A percentile compares a stretch with the other conserved stretches of the same genome.
Conservation (phyloP, 768 basidiomycete genomes). For the Panus rudis region DNA sequence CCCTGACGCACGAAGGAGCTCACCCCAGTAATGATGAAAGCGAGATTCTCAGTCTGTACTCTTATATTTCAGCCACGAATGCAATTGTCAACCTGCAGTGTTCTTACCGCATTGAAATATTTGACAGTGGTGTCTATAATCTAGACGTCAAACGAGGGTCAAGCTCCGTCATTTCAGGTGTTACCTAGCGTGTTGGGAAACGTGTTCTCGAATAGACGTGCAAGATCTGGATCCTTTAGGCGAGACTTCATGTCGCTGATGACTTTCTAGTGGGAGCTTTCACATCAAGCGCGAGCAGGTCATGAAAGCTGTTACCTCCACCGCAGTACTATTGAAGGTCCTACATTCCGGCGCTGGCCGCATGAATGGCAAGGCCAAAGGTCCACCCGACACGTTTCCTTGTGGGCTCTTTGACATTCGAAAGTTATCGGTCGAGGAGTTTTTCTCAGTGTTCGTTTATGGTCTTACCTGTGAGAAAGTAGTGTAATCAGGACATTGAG, state of each 20-base stretch:
- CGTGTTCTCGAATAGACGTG: constrained; percentile 74
- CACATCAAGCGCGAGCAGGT: not conserved
- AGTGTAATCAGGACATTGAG: constrained; percentile 56
- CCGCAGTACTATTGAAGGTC: constrained; percentile 69
- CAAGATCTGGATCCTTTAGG: constrained; percentile 71
- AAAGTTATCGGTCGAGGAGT: not conserved
- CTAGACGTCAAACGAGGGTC: not conserved
- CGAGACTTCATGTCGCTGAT: constrained; percentile 66
- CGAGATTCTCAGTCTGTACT: constrained; percentile 61
- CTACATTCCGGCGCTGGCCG: constrained; percentile 61
- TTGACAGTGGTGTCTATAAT: constrained; percentile 67
- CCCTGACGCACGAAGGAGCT: constrained; percentile 12
- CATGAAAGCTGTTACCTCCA: constrained; percentile 44
- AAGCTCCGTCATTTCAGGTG: constrained; percentile 8
- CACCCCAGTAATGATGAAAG: constrained; percentile 77
- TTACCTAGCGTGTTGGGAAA: constrained; percentile 77
- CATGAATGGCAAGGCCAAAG: constrained; percentile 65
- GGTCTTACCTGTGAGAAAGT: constrained; percentile 46
- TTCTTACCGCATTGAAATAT: constrained; percentile 56
- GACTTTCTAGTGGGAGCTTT: constrained; percentile 42
- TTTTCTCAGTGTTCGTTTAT: not conserved
- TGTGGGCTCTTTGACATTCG: constrained; percentile 42
- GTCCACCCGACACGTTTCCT: constrained; percentile 51
- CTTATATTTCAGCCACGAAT: not conserved
- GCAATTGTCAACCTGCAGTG: not conserved